Base-by-base conservation (phyloP, 176 grass and related monocot species). In the Raddia guianensis region DNA sequence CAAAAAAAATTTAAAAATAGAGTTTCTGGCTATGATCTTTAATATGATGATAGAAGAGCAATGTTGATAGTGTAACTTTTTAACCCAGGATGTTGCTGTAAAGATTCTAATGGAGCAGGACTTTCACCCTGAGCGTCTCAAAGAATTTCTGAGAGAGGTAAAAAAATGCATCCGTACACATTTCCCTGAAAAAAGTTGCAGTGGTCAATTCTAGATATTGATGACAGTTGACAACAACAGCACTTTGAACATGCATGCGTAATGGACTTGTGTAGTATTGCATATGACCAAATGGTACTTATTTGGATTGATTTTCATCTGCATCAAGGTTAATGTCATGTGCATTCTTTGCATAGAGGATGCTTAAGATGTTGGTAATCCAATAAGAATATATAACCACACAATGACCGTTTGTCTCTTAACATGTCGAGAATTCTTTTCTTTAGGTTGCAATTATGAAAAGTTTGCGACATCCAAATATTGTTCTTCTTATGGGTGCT, bases 401-500 rank as follows among this genome's bases (percentile, higher is more conserved):
- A 9, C 35, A 69, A 49, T 60, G 44, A 68, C 15, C 47, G n/a
- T 66, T 90, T 86, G 27, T 75, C 37, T 53, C 40, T 58, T 55
- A 71, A 55, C 64, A 5, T 66, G 18, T 58, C n/a, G 6, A 20
- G 12, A 70, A 45, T 86, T 82, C 40, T 74, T 43, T 12, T 63
- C 1, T 60, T 19, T 89, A 93, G 89, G 94, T 97, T 86, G 89
- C 91, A 56, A 97, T 97, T 73, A 97, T 97, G 94, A 97, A 79
- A 93, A 91, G 89, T 83, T 60, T 93, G 75, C 79, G 94, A 18
- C 94, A 97, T 91, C 94, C 94, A 78, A 97, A 97, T 77, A 93
- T 93, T 79, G 91, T 97, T 86, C 91, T 97, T 85, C 81, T 97
- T 77, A 97, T 97, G 89, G 94, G 94, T 64, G 94, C 94, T 97